Base-by-base conservation (phyloP, 139 green algal genomes). In the Nannochloris sp. region DNA sequence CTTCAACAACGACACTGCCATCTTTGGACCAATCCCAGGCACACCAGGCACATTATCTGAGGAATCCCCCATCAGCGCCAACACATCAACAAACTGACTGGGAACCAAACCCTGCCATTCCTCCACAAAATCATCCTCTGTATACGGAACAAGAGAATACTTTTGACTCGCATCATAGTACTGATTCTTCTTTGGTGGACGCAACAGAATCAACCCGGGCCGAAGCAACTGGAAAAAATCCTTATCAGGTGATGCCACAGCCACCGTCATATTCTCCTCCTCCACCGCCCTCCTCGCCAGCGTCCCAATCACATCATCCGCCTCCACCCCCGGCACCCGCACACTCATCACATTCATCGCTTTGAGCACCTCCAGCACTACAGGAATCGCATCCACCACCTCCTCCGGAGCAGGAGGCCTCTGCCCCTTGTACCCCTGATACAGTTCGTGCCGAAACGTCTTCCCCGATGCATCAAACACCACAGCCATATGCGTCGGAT, bases 141-240 rank as follows among this genome's bases (percentile, higher is more conserved):
- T 75, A 71, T 79, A 85, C 21, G 70, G 73, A 43, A 70, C 27
- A 61, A 84, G 57, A 19, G 62, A 63, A 18, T 55, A 77, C 48
- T 58, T 62, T 16, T 29, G 50, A 1, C 60, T 34, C 7, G 15
- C 57, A 44, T 15, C 19, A 43, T 19, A 23, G 12, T 16, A 29
- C 21, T 56, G 21, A 23, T 48, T 29, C 64, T 78, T 79, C 43
- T 75, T 76, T n/a, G 64, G 57, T 6, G 71, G 72, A 12, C 82
- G 67, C 59, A 90, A 50, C 40, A 89, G 53, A 34, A 77, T 71
- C 27, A 90, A 29, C 9, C 75, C 67, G 10, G 75, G 75, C 16
- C 61, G 61, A 68, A 90, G 63, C 62, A 90, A 64, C 76, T 89
- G 82, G 60, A 78, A 82, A 58, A 87, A 88, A 61, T 89, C 83